phyloP scores from a whole-genome alignment of 2,329 filamentous ascomycete species.

The Echinosphaeria canescens region DNA sequence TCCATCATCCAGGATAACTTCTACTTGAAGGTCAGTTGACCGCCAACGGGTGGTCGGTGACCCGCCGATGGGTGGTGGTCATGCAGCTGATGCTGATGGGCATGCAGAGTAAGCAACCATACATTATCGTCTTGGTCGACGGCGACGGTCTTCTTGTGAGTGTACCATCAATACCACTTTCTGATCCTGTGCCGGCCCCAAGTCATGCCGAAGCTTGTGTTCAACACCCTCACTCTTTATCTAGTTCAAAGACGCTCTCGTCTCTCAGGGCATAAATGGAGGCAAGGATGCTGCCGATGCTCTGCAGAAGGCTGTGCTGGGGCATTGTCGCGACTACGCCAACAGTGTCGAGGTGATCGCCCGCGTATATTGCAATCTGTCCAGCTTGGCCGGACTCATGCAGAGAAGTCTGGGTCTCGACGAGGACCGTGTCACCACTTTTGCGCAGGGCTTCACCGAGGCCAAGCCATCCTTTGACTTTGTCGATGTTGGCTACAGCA shows the following conservation, averaged over 20 bases:
- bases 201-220: too few relatives aligned
- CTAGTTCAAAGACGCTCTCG: conserved; percentile 33
- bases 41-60: conserved; percentile 3
- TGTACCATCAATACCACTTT: conserved; percentile 4
- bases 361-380: conserved; percentile 32
- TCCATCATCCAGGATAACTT: conserved; percentile 16
- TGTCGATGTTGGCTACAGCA: conserved; percentile 36
- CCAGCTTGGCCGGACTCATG: conserved; percentile 25
- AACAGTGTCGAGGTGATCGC: conserved; percentile 33
- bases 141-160: conserved; percentile 38
- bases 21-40: conserved; percentile 19
- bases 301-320: conserved; percentile 22
- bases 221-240: conserved; percentile 1
- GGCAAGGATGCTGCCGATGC: conserved; percentile 28
- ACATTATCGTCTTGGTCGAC: conserved; percentile 38
- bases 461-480: conserved; percentile 38
- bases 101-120: conserved; percentile 31
- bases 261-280: conserved; percentile 30
- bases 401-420: conserved; percentile 21
- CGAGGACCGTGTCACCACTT: conserved; percentile 26
- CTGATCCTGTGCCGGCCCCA: neutral
- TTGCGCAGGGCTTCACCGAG: conserved; percentile 37
- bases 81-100: too few relatives aligned
- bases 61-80: conserved; percentile 6
- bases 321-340: conserved; percentile 19